These are phyloP conservation scores for Athelia sp. DNA, from an alignment of 1,284 basidiomycete species.

Conservation along the genomic window DNA sequence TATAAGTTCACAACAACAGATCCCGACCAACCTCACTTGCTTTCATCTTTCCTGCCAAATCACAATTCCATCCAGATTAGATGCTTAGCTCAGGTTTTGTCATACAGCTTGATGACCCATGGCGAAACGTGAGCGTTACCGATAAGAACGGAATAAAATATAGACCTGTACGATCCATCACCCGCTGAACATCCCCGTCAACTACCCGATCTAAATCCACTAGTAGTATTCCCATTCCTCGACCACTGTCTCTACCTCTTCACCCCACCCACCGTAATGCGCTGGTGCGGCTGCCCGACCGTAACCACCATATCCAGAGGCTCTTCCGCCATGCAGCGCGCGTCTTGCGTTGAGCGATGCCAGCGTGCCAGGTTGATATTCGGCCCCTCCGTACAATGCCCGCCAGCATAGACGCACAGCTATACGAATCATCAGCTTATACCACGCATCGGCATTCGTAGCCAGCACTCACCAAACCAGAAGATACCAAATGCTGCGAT, in stretches of 20 bases:
- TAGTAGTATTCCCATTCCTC: conserved; percentile 66
- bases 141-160: too few species aligned
- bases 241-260: conserved; percentile 61
- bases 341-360: conserved; percentile 11
- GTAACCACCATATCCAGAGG: not conserved
- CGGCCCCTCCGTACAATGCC: conserved; percentile 21
- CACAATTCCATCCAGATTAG: too few species aligned
- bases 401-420: conserved; percentile 44
- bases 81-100: too few species aligned
- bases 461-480: conserved; percentile 55
- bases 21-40: too few species aligned
- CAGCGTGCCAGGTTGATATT: conserved; percentile 10
- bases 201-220: conserved; percentile 20
- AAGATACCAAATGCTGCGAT: conserved; percentile 65
- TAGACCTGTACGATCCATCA: too few species aligned
- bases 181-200: too few species aligned
- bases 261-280: conserved; percentile 50
- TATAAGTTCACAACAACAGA: too few species aligned
- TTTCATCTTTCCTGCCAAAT: too few species aligned
- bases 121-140: too few species aligned
- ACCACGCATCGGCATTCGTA: conserved; percentile 7
- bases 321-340: not conserved
- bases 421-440: conserved; percentile 16
- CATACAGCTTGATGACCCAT: too few species aligned
- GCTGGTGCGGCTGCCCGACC: conserved; percentile 7